Percentiles rank a stretch among this genome's conserved stretches.
These are phyloP conservation scores for Ganoderma leucocontextum DNA, from an alignment of 1,284 basidiomycete species.

Conservation along the genomic window DNA sequence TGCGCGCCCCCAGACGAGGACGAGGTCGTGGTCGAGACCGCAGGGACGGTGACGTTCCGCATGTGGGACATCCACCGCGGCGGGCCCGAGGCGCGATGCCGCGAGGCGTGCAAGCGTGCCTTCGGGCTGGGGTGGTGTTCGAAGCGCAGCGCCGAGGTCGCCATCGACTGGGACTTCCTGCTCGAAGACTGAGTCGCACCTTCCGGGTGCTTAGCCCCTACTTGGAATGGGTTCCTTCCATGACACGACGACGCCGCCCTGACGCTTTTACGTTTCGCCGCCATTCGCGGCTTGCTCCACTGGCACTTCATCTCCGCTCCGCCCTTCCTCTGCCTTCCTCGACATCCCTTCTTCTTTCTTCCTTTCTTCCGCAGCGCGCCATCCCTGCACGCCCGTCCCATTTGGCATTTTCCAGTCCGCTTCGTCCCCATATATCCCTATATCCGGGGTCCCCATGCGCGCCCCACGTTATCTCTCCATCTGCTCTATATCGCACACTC, in stretches of 20 bases:
- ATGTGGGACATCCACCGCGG: conserved; percentile 80
- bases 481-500: conserved; percentile 20
- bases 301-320: conserved; percentile 2
- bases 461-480: not conserved
- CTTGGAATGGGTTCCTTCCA: not conserved
- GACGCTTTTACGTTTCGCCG: not conserved
- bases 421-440: conserved; percentile 13
- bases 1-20: conserved; percentile 51
- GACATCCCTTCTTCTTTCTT: conserved; percentile 5
- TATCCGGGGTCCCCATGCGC: conserved; percentile 1
- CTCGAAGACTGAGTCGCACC: conserved; percentile 60
- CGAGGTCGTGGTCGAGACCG: conserved; percentile 65
- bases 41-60: conserved; percentile 68
- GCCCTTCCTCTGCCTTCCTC: not conserved
- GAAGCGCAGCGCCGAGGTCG: conserved; percentile 59
- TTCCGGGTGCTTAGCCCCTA: not conserved
- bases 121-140: conserved; percentile 59
- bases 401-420: not conserved
- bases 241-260: not conserved
- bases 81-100: conserved; percentile 64
- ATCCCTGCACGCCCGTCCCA: conserved; percentile 8
- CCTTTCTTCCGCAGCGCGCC: conserved; percentile 6
- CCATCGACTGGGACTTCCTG: conserved; percentile 80
- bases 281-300: not conserved
- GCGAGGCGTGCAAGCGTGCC: conserved; percentile 69